Evolutionary conservation across 371 early-diverging fungal genomes (phyloP), one percentile per base, ranked within the genome.

Genomic region (Haplosporangium sp.): DNA sequence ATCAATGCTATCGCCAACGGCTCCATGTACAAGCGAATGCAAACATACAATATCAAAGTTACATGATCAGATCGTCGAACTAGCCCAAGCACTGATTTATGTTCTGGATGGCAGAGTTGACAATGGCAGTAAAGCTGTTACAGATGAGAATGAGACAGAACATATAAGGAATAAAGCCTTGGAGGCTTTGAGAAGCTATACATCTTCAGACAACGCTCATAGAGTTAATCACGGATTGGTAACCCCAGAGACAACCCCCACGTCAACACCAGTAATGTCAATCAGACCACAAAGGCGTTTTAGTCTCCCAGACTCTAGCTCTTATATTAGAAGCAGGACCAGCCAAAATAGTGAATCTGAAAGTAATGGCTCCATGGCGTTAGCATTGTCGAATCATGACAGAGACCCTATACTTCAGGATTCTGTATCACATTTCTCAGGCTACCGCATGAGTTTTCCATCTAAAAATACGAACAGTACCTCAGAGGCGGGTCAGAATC

Each of bases 221-320:
- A 34, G 34, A 13, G 34, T 10, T n/a, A n/a, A 6, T 4, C 10
- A 38, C 20, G 71, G 63, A 17, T 20, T 67, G 37, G 17, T 63
- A 37, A 71, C 71, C 0, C 67, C 76, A 4, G 71, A 66, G 3
- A 53, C 45, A 0, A 76, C 67, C 11, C 65, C 71, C 1, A 57
- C 61, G 37, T 67, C 68, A 4, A 67, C 71, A 5, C 76, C 71
- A 37, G 27, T 67, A 40, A 60, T 67, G 1, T 53, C 64, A 8
- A 53, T 40, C 9, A 20, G 7, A n/a, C 2, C 53, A 38, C 52
- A n/a, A 44, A 15, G 39, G 19, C 27, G 35, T 8, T 15, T 27
- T 10, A 34, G 34, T 19, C 27, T 7, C 5, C 55, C 19, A 55
- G 5, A 8, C 7, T 4, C 34, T 10, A 19, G 4, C 7, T 4